Evolutionary conservation across 495 filamentous ascomycete species (phyloP).

Genomic region (Neurospora sp.): DNA sequence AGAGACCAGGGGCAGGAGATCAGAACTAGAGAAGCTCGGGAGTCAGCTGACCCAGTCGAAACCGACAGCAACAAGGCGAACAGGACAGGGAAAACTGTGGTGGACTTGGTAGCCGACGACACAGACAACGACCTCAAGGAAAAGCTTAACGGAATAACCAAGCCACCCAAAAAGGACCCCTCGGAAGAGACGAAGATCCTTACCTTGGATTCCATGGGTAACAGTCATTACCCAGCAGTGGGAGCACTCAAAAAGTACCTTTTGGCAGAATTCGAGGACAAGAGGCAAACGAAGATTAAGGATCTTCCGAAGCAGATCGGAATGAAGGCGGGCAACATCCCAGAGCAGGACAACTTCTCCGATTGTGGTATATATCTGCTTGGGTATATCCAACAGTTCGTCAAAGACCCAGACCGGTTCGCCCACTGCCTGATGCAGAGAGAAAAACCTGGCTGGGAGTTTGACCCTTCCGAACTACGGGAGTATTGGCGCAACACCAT

Average conservation of each 20-base stretch:
- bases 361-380: constrained; percentile 87
- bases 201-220: constrained; percentile 76
- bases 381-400: constrained; percentile 73
- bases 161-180: constrained; percentile 25
- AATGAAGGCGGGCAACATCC: constrained; percentile 60
- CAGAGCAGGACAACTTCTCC: constrained; percentile 70
- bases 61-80: neutral
- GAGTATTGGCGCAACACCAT: constrained; percentile 28
- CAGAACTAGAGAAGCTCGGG: neutral
- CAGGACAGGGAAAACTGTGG: neutral
- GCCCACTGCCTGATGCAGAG: constrained; percentile 25
- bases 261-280: constrained; percentile 56
- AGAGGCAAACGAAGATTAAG: constrained; percentile 49
- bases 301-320: constrained; percentile 42
- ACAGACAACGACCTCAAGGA: neutral
- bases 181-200: constrained; percentile 57
- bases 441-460: constrained; percentile 22
- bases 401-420: constrained; percentile 57
- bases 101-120: neutral
- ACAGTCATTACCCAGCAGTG: constrained; percentile 49
- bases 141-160: neutral
- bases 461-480: constrained; percentile 26
- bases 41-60: neutral
- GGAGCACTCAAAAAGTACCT: constrained; percentile 68
- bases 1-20: neutral